Conservation (phyloP, 805 yeast species). For the Kodamaea kaohsiungensis region DNA sequence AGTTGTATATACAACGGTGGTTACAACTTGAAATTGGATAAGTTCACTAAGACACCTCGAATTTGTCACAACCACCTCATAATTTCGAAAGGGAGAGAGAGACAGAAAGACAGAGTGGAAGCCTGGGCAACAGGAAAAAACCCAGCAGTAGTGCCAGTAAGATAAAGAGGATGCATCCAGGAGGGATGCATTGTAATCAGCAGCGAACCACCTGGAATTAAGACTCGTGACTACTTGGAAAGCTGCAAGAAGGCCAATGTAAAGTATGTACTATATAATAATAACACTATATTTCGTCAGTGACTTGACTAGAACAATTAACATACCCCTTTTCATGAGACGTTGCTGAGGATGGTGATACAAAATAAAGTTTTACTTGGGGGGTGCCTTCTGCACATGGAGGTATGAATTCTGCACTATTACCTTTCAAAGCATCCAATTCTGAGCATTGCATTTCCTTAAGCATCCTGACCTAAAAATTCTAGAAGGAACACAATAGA, state of each 20-base stretch:
- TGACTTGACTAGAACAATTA: not conserved
- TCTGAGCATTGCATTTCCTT: not conserved
- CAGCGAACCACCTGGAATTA: no score
- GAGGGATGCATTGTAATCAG: no score
- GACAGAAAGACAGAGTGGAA: no score
- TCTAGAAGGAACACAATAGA: not conserved
- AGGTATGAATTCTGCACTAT: not conserved
- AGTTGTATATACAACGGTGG: not conserved
- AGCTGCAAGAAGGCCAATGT: not conserved
- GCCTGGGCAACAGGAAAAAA: no score
- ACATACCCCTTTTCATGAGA: not conserved
- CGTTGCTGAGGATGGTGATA: not conserved
- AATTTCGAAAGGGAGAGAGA: no score
- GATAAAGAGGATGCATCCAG: no score
- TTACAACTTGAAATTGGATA: not conserved
- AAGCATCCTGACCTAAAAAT: not conserved
- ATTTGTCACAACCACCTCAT: not conserved
- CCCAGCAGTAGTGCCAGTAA: no score
- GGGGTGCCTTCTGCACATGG: not conserved
- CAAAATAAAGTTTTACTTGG: not conserved
- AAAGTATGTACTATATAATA: not conserved
- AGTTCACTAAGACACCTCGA: not conserved
- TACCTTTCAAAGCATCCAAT: not conserved
- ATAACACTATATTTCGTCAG: not conserved
- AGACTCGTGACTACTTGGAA: no score